phyloP scores from a whole-genome alignment of 768 basidiomycete genomes.

The Clathrus columnatus region DNA sequence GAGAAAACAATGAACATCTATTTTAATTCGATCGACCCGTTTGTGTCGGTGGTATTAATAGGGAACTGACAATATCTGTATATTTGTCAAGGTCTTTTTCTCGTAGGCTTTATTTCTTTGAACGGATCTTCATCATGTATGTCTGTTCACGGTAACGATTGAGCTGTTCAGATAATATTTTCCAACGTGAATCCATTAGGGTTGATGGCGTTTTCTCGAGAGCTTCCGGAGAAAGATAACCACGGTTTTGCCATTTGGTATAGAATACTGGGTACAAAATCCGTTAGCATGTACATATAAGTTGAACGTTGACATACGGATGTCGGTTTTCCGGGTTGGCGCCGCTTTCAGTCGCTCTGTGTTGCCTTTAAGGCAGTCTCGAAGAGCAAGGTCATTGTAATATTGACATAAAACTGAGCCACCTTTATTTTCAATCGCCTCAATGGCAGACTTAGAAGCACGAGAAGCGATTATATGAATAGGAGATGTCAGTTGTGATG shows the following conservation, averaged over 20 bases:
- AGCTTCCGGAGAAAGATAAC: conserved; percentile 59
- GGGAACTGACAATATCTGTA: conserved; percentile 12
- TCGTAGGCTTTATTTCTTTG: conserved; percentile 28
- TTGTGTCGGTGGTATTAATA: conserved; percentile 14
- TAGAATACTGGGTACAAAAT: conserved; percentile 56
- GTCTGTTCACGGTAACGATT: conserved; percentile 32
- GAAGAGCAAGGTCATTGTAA: conserved; percentile 79
- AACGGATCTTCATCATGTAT: conserved; percentile 25
- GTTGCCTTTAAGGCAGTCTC: conserved; percentile 65
- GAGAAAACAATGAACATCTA: too few species aligned
- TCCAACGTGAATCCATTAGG: conserved; percentile 65
- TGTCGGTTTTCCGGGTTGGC: conserved; percentile 80
- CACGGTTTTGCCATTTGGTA: conserved; percentile 60
- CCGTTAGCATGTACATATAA: background rate
- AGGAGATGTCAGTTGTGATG: conserved; percentile 53
- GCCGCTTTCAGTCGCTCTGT: conserved; percentile 65
- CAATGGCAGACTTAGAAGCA: conserved; percentile 79
- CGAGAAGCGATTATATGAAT: conserved; percentile 78
- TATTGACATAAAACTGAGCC: conserved; percentile 86
- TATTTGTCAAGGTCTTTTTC: conserved; percentile 9
- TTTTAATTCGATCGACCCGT: conserved; percentile 18
- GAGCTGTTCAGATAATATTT: conserved; percentile 50
- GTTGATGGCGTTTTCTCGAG: conserved; percentile 41
- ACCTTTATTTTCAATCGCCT: conserved; percentile 71
- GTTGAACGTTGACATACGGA: conserved; percentile 42